A percentile compares a stretch with the other conserved stretches of the same genome.
Evolutionary conservation across 495 filamentous ascomycete species (phyloP).

Genomic region (Staphylotrichum longicolle): DNA sequence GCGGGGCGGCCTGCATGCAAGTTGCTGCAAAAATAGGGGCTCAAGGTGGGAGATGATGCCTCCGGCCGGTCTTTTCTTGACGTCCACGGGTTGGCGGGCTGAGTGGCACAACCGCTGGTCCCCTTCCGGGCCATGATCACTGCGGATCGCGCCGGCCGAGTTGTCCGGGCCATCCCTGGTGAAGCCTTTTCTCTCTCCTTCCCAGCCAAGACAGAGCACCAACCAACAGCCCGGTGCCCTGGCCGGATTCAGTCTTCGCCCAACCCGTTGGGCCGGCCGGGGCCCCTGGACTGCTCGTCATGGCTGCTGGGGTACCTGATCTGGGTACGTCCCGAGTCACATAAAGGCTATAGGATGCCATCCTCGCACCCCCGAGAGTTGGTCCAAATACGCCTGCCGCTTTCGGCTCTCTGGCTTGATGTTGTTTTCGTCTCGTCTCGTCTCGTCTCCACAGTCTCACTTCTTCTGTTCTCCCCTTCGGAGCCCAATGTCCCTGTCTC

Average conservation of each 20-base stretch:
- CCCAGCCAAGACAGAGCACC: conserved; percentile 3
- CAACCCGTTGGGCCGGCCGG: conserved; percentile 7
- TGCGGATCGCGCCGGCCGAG: conserved; percentile 14
- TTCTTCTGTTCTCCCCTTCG: conserved; percentile 11
- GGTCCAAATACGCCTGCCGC: neutral
- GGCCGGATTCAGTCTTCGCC: neutral
- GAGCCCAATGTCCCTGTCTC: conserved; percentile 34
- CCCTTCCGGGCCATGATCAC: neutral
- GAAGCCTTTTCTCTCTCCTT: neutral
- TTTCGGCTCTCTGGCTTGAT: neutral
- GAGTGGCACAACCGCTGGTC: neutral
- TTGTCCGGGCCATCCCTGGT: conserved; percentile 4
- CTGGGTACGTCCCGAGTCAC: neutral
- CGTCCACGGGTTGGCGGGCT: neutral
- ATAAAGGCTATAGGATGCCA: neutral
- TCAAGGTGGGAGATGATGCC: neutral
- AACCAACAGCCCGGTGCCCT: conserved; percentile 14
- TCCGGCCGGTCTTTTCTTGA: neutral
- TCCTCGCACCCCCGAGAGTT: neutral
- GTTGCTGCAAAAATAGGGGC: conserved; percentile 14
- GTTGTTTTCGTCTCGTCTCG: neutral
- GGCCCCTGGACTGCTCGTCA: neutral
- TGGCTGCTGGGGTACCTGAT: neutral
- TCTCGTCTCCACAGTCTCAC: neutral
- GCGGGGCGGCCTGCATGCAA: conserved; percentile 1